Conservation (phyloP, 768 basidiomycete genomes). For the Mycena belliarum region DNA sequence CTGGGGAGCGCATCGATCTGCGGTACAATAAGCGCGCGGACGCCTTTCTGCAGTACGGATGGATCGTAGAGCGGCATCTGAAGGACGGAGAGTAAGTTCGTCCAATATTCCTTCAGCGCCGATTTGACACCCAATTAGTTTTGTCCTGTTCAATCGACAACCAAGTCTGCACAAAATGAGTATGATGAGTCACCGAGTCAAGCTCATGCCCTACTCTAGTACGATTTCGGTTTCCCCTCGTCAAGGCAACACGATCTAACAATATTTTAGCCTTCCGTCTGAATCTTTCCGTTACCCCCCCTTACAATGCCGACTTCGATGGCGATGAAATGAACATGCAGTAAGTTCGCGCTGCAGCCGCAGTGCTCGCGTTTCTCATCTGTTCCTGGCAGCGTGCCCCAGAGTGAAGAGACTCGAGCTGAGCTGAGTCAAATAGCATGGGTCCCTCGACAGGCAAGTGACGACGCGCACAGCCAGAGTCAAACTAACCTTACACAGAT, state of each 20-base stretch:
- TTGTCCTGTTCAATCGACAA: conserved; percentile 95
- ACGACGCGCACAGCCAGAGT: background rate
- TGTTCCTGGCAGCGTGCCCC: conserved; percentile 70
- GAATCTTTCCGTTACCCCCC: conserved; percentile 96
- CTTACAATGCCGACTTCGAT: conserved; percentile 99
- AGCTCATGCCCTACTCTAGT: conserved; percentile 98
- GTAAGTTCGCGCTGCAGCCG: conserved; percentile 51
- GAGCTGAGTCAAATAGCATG: conserved; percentile 98
- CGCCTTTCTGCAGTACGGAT: conserved; percentile 94
- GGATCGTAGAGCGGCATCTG: conserved; percentile 97
- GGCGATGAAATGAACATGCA: conserved; percentile 99
- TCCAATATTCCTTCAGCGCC: background rate
- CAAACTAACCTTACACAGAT: conserved; percentile 55
- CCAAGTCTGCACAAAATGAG: conserved; percentile 99
- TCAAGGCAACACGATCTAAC: conserved; percentile 4
- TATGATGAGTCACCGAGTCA: conserved; percentile 99
- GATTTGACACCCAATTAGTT: conserved; percentile 44
- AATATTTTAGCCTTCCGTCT: conserved; percentile 82
- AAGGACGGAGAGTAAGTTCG: conserved; percentile 96
- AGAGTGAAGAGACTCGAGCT: conserved; percentile 97
- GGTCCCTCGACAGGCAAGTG: conserved; percentile 88
- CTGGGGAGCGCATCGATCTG: conserved; percentile 94
- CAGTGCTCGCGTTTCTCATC: conserved; percentile 5
- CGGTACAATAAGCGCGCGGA: conserved; percentile 96
- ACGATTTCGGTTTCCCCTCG: conserved; percentile 44